These are phyloP conservation scores for Leptodermis oblonga DNA, from an alignment of 257 asterid species.

Conservation along the genomic window DNA sequence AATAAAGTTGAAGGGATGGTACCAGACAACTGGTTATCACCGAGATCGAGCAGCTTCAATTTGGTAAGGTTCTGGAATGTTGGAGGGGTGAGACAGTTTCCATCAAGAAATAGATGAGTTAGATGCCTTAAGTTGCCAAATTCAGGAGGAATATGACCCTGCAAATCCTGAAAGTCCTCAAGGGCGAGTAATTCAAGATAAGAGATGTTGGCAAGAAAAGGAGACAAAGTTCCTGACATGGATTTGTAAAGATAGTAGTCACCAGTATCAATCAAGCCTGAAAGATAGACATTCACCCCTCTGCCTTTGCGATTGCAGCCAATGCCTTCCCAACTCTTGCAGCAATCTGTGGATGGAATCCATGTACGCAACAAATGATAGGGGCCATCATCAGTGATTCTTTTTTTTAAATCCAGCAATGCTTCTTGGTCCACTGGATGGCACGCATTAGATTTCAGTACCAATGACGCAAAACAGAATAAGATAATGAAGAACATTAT, in stretches of 20 bases:
- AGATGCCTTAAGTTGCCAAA: slow-evolving; percentile 34
- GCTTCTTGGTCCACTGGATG: slow-evolving; percentile 44
- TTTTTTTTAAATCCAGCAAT: slow-evolving; percentile 41
- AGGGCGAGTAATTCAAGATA: slow-evolving; percentile 46
- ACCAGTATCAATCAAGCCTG: slow-evolving; percentile 34
- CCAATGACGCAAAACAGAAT: slow-evolving; percentile 8
- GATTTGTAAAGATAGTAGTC: slow-evolving; percentile 37
- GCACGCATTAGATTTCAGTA: slow-evolving; percentile 34
- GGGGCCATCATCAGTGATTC: slow-evolving; percentile 50
- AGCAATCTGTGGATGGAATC: slow-evolving; percentile 57
- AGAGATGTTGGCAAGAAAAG: slow-evolving; percentile 52
- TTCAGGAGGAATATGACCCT: too few relatives aligned
- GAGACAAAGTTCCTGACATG: slow-evolving; percentile 50
- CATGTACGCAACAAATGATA: slow-evolving; percentile 43
- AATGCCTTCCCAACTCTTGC: slow-evolving; percentile 58
- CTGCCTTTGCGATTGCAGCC: slow-evolving; percentile 40
- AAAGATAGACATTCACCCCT: slow-evolving; percentile 45
- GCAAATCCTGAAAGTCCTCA: slow-evolving; percentile 38
- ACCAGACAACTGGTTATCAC: slow-evolving; percentile 40
- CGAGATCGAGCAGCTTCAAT: slow-evolving; percentile 31
- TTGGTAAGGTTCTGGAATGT: slow-evolving; percentile 25
- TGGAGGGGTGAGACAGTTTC: slow-evolving; percentile 37
- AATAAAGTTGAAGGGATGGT: slow-evolving; percentile 35
- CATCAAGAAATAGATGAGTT: slow-evolving; percentile 29
- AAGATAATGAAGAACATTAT: slow-evolving; percentile 21